Evolutionary conservation across 1,139 yeast species (phyloP), one percentile per base, ranked within the genome.

Genomic region (Kodamaea sp.): DNA sequence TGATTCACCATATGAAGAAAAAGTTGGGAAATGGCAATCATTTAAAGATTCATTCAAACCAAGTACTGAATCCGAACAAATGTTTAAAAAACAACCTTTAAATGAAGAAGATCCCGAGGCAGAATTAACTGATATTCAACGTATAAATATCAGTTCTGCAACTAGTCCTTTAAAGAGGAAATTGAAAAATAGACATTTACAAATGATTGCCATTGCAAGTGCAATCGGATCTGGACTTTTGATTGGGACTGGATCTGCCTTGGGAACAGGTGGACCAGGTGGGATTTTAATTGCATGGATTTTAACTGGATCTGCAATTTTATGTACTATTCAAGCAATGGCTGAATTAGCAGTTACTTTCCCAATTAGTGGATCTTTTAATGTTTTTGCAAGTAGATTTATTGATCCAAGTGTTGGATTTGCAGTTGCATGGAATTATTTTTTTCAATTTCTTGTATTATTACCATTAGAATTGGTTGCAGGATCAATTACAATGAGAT

Each of bases 241-340:
- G 35, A 49, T 57, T 34, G 62, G 62, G 37, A 54, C 60, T 2
- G 62, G 61, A 7, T 44, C 52, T 25, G 58, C 58, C 6, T 49
- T 57, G 41, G 39, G 43, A 8, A 44, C 49, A 29, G 89, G 88
- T 43, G 86, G 86, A 55, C 82, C 94, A 2, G 64, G 56, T 8
- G 79, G 88, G 20, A 78, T 84, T 30, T 81, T 77, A 35, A 58
- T 62, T 32, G 65, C 64, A 6, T 62, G 64, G 62, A 53, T 57
- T 1, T 44, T 61, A 27, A 61, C 63, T 2, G 66, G 65, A 0
- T 43, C 55, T 28, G 58, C 61, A 11, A 59, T 62, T 31, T 58
- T 57, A 37, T 55, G 59, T 36, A 60, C 64, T n/a, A 58, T 62
- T 47, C 65, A 61, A 44, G 63, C 66, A 31, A 53, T 63, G 57